Conservation (phyloP, 208 protist species). For the Acanthamoeba castellanii region DNA sequence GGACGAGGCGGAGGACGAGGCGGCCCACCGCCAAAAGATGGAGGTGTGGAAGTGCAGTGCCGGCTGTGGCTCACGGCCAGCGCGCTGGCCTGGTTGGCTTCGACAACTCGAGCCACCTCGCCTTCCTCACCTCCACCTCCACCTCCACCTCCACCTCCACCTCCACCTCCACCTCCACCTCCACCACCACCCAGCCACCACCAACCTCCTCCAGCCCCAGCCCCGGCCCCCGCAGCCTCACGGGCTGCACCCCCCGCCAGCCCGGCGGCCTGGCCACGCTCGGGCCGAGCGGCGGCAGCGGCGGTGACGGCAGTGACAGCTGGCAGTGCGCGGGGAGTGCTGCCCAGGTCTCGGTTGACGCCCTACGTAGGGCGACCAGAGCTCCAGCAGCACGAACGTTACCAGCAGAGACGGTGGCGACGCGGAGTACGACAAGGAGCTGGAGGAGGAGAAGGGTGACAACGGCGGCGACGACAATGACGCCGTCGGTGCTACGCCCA, state of each 20-base stretch:
- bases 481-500: not conserved
- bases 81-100: slow-evolving; percentile 13
- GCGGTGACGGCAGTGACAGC: not conserved
- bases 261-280: not conserved
- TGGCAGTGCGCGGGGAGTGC: not conserved
- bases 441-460: not conserved
- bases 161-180: too few relatives aligned
- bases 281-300: too few relatives aligned
- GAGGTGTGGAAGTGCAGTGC: slow-evolving; percentile 60
- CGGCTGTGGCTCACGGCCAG: not conserved
- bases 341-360: not conserved
- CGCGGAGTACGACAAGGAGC: not conserved
- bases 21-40: not conserved
- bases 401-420: too few relatives aligned
- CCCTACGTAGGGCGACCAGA: too few relatives aligned
- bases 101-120: slow-evolving; percentile 58
- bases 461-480: not conserved
- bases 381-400: not conserved
- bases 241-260: not conserved
- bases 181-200: too few relatives aligned
- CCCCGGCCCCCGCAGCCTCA: not conserved
- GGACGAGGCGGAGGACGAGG: not conserved
- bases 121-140: slow-evolving; percentile 56
- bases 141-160: too few relatives aligned
- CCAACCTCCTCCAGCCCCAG: slow-evolving; percentile 16